A percentile compares a stretch with the other conserved stretches of the same genome.
Conservation (phyloP, 345 rosid genomes). For the Linum trigynum region DNA sequence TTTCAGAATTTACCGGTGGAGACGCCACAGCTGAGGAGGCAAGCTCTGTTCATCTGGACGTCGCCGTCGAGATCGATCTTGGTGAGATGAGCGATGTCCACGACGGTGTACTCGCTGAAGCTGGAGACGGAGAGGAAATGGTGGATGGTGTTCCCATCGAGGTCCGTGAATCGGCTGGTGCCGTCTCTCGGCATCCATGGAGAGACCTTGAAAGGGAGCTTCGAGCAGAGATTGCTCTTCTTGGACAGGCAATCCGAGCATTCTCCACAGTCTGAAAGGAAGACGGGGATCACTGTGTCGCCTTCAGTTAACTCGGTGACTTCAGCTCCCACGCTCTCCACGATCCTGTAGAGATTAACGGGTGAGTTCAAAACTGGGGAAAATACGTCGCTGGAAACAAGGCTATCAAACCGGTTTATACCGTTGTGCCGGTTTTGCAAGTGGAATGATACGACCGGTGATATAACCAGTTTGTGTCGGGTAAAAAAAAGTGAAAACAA, state of each 20-base stretch:
- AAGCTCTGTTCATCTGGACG: slow-evolving; percentile 61
- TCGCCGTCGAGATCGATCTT: slow-evolving; percentile 42
- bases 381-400: too few species aligned
- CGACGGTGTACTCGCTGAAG: slow-evolving; percentile 67
- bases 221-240: slow-evolving; percentile 71
- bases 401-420: too few species aligned
- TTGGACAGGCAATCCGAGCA: slow-evolving; percentile 60
- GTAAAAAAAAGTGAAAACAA: too few species aligned
- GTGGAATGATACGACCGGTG: too few species aligned
- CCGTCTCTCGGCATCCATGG: slow-evolving; percentile 80
- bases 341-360: slow-evolving; percentile 32
- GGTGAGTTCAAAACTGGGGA: too few species aligned
- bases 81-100: slow-evolving; percentile 53
- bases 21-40: slow-evolving; percentile 82
- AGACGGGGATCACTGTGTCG: slow-evolving; percentile 58
- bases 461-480: too few species aligned
- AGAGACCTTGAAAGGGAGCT: slow-evolving; percentile 48
- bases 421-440: too few species aligned
- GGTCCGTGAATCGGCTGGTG: slow-evolving; percentile 66
- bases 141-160: slow-evolving; percentile 49
- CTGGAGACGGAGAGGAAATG: slow-evolving; percentile 75
- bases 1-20: slow-evolving; percentile 49
- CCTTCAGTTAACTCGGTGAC: slow-evolving; percentile 51
- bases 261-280: slow-evolving; percentile 66
- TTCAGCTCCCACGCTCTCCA: slow-evolving; percentile 82